Conservation (phyloP, 805 yeast genomes). For the Starmerella apis region DNA sequence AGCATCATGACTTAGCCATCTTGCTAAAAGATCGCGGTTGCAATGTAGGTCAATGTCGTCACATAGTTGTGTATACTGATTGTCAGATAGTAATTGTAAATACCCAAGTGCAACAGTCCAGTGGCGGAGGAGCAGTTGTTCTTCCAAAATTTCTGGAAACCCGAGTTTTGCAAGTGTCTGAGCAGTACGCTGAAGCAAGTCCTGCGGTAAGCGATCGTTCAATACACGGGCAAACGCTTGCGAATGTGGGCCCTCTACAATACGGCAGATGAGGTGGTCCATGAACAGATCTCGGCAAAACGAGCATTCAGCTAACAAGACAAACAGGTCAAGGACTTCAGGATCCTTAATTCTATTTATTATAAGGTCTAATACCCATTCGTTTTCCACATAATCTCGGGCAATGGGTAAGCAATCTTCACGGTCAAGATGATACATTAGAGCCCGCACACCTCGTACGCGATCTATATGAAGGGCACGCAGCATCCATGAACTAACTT, state of each 20-base stretch:
- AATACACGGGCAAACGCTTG: slow-evolving; percentile 9
- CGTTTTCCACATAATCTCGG: neutral
- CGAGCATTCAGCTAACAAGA: neutral
- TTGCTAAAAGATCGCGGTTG: neutral
- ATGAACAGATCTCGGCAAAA: neutral
- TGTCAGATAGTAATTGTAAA: neutral
- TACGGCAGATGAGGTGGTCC: neutral
- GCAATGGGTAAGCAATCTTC: neutral
- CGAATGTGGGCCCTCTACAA: neutral
- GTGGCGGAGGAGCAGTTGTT: neutral
- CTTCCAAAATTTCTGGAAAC: slow-evolving; percentile 2
- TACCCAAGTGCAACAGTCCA: neutral
- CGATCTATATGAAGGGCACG: neutral
- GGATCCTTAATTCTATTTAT: neutral
- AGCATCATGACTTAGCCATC: neutral
- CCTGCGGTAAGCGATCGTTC: neutral
- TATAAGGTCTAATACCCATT: neutral
- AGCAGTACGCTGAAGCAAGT: neutral
- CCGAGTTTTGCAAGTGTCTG: neutral
- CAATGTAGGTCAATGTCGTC: neutral
- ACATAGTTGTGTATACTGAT: neutral
- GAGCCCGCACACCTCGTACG: neutral
- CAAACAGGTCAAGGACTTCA: neutral
- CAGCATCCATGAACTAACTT: neutral
- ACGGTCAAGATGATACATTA: neutral